These are phyloP conservation scores for Rhynchosporium agropyri DNA, from an alignment of 2,329 filamentous ascomycete genomes.

Conservation along the genomic window DNA sequence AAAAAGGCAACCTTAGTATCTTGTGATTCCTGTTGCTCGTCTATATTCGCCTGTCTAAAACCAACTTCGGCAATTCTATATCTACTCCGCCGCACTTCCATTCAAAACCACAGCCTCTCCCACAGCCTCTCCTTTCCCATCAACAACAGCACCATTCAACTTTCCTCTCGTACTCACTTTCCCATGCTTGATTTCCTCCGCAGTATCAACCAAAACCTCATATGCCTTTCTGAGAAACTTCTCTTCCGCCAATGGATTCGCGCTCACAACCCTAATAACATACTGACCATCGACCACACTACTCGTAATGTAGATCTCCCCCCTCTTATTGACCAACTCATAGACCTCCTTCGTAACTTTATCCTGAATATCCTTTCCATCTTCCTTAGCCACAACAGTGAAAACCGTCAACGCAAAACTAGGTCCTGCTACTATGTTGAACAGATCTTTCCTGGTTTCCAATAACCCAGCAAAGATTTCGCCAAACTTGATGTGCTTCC, in stretches of 20 bases:
- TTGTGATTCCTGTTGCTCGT: background rate
- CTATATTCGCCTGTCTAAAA: background rate
- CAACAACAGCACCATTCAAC: slow-evolving; percentile 27
- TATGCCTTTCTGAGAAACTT: slow-evolving; percentile 74
- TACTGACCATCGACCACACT: slow-evolving; percentile 73
- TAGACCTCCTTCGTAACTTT: slow-evolving; percentile 73
- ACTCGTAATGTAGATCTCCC: slow-evolving; percentile 82
- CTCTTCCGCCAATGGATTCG: slow-evolving; percentile 69
- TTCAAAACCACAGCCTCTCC: slow-evolving; percentile 22
- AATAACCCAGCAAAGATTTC: slow-evolving; percentile 69
- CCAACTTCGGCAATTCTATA: background rate
- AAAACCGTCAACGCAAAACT: slow-evolving; percentile 81
- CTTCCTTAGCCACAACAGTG: slow-evolving; percentile 54
- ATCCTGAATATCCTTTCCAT: slow-evolving; percentile 58
- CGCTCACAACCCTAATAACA: slow-evolving; percentile 80
- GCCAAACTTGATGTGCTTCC: slow-evolving; percentile 68
- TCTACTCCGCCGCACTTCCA: slow-evolving; percentile 1
- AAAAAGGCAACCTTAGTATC: background rate
- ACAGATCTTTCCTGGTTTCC: slow-evolving; percentile 64
- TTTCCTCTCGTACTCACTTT: slow-evolving; percentile 10
- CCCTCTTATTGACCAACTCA: slow-evolving; percentile 70
- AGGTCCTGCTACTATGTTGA: slow-evolving; percentile 73
- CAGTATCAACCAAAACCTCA: slow-evolving; percentile 62
- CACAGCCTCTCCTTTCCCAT: slow-evolving; percentile 29
- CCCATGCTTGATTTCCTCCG: slow-evolving; percentile 39